Conservation (phyloP, 495 filamentous ascomycete species). For the Podospora didyma region DNA sequence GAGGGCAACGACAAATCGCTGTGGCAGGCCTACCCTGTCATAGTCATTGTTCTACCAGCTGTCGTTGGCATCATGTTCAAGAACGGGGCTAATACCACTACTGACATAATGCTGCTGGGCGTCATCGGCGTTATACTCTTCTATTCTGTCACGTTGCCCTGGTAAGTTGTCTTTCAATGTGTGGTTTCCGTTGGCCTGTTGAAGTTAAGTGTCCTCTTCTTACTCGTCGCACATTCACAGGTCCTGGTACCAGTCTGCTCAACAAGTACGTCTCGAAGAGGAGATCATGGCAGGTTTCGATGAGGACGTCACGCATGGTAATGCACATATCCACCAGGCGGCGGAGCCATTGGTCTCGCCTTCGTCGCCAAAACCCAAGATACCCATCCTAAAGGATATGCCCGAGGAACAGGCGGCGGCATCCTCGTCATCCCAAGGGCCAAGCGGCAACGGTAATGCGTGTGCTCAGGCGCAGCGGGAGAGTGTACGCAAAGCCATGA, state of each 20-base stretch:
- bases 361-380: slow-evolving; percentile 13
- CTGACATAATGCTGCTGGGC: slow-evolving; percentile 75
- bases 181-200: neutral
- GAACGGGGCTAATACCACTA: slow-evolving; percentile 76
- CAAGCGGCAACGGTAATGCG: neutral
- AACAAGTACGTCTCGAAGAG: slow-evolving; percentile 52
- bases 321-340: neutral
- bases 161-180: slow-evolving; percentile 47
- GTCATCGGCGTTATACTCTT: slow-evolving; percentile 84
- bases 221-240: slow-evolving; percentile 34
- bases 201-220: slow-evolving; percentile 1
- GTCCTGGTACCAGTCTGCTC: slow-evolving; percentile 87
- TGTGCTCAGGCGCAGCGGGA: slow-evolving; percentile 2
- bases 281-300: slow-evolving; percentile 47
- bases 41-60: slow-evolving; percentile 79
- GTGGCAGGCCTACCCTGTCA: slow-evolving; percentile 76
- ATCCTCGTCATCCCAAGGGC: neutral
- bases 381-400: slow-evolving; percentile 33
- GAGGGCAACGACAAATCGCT: slow-evolving; percentile 22
- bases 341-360: no score
- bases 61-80: slow-evolving; percentile 79
- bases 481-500: slow-evolving; percentile 38
- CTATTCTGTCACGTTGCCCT: slow-evolving; percentile 88
- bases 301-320: slow-evolving; percentile 34
- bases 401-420: slow-evolving; percentile 30